phyloP scores from a whole-genome alignment of 2,329 filamentous ascomycete species.

The Scleromitrula shiraiana region DNA sequence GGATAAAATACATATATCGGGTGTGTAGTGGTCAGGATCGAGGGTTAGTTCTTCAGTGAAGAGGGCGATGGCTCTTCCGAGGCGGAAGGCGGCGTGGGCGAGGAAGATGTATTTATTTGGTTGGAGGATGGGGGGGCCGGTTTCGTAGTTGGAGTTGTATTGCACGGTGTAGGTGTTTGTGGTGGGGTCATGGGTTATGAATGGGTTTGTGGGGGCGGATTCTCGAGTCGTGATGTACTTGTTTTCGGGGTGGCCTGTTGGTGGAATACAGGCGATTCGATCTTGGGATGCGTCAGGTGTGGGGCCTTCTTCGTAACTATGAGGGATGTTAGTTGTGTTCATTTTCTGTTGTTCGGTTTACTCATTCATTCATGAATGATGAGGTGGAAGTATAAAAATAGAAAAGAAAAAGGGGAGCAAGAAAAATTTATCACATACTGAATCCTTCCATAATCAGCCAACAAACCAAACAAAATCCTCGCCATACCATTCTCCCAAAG shows the following conservation, averaged over 20 bases:
- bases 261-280: conserved; percentile 17
- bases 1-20: not conserved
- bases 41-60: conserved; percentile 1
- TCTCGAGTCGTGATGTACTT: conserved; percentile 17
- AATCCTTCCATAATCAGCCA: too few species aligned
- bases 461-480: too few species aligned
- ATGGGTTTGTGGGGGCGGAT: not conserved
- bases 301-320: not conserved
- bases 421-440: too few species aligned
- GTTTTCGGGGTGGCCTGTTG: conserved; percentile 24
- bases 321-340: not conserved
- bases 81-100: conserved; percentile 15
- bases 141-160: conserved; percentile 15
- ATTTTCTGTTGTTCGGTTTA: too few species aligned
- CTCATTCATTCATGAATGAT: too few species aligned
- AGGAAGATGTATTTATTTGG: conserved; percentile 21
- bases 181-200: not conserved
- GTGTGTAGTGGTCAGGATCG: not conserved
- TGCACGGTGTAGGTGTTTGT: conserved; percentile 12
- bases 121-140: conserved; percentile 20
- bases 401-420: too few species aligned
- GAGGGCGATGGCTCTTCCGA: conserved; percentile 18
- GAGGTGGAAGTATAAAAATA: too few species aligned
- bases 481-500: not conserved
- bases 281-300: not conserved